phyloP scores from a whole-genome alignment of 1,284 basidiomycete genomes.

The Boletus sp. region DNA sequence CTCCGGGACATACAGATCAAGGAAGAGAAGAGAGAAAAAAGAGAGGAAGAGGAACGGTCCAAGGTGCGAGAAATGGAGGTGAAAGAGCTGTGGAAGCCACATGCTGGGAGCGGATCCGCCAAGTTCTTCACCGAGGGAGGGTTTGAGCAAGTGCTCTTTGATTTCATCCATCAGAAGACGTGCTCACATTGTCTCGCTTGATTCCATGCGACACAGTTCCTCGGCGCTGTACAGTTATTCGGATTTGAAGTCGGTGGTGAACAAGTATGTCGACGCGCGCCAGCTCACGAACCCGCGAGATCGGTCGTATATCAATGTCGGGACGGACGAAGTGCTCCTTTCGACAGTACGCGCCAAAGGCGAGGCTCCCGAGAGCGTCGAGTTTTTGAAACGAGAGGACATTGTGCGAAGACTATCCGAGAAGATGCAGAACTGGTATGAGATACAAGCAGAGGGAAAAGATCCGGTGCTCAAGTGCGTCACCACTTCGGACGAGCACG shows the following conservation, averaged over 20 bases:
- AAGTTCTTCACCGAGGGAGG: conserved; percentile 60
- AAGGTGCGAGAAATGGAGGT: conserved; percentile 50
- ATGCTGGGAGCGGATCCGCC: conserved; percentile 42
- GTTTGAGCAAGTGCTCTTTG: conserved; percentile 43
- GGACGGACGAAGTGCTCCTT: conserved; percentile 45
- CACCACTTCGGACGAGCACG: not conserved
- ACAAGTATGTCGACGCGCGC: conserved; percentile 57
- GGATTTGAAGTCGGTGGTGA: conserved; percentile 56
- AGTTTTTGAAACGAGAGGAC: conserved; percentile 73
- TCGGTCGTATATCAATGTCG: conserved; percentile 69
- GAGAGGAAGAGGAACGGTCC: conserved; percentile 43
- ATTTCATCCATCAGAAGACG: not conserved
- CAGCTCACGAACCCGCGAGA: conserved; percentile 65
- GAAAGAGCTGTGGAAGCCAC: conserved; percentile 74
- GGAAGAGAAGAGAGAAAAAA: conserved; percentile 48
- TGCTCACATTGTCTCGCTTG: conserved; percentile 2
- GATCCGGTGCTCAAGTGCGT: conserved; percentile 55
- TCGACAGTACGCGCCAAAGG: conserved; percentile 48
- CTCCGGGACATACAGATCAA: conserved; percentile 59
- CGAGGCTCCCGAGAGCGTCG: conserved; percentile 33
- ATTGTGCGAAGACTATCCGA: conserved; percentile 49
- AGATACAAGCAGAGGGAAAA: conserved; percentile 48
- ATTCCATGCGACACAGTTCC: conserved; percentile 36
- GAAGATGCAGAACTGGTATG: conserved; percentile 74
- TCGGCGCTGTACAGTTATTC: conserved; percentile 50